Percentiles rank a stretch among this genome's conserved stretches.
These are phyloP conservation scores for Aspergillus spinulosporus DNA, from an alignment of 2,329 filamentous ascomycete species.

Conservation along the genomic window DNA sequence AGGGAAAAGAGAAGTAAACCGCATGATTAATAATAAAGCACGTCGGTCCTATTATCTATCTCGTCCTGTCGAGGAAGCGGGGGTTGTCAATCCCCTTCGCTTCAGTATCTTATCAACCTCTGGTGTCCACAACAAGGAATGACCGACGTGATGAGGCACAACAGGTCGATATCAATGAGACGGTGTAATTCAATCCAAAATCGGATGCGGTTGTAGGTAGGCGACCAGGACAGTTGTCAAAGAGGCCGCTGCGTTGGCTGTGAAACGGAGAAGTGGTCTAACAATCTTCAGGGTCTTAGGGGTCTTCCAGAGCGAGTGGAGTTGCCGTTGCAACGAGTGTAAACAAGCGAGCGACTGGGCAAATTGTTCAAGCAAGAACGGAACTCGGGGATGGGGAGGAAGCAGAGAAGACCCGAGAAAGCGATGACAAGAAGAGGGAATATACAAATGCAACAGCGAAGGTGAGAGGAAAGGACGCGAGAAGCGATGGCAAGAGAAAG, in stretches of 20 bases:
- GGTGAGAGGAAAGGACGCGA: constrained; percentile 12
- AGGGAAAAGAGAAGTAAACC: constrained; percentile 30
- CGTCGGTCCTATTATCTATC: not conserved
- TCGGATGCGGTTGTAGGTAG: not conserved
- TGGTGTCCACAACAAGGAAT: constrained; percentile 14
- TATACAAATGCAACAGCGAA: constrained; percentile 8
- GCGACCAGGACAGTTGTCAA: not conserved
- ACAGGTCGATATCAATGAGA: not conserved
- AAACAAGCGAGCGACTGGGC: constrained; percentile 29
- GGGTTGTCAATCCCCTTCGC: not conserved
- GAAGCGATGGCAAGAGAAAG: constrained; percentile 13
- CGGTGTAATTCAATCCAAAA: not conserved
- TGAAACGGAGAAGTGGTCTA: constrained; percentile 25
- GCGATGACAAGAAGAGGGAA: constrained; percentile 1
- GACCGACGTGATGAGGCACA: not conserved
- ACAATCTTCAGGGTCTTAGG: constrained; percentile 17
- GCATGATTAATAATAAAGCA: constrained; percentile 31
- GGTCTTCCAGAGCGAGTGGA: constrained; percentile 16
- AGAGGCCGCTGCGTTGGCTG: not conserved
- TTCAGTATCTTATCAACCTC: not conserved
- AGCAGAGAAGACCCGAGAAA: not conserved
- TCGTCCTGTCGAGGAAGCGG: not conserved
- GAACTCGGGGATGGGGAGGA: not conserved
- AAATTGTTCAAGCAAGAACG: constrained; percentile 3
- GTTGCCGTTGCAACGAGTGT: constrained; percentile 13